Conservation (phyloP, 768 basidiomycete species). For the Kwoniella mangroviensis region DNA sequence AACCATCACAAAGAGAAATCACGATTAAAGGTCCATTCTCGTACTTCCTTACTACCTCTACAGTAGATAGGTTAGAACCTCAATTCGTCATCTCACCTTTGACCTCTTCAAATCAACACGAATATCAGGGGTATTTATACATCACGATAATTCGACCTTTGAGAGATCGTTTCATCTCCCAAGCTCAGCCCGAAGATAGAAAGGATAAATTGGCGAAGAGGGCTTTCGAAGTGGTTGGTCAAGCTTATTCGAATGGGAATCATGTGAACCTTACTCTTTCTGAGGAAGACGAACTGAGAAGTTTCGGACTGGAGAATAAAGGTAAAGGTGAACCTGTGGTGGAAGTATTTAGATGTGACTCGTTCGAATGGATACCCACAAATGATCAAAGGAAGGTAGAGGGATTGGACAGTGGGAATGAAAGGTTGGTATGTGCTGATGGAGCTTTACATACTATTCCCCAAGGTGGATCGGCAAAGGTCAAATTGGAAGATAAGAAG, state of each 20-base stretch:
- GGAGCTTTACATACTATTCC: constrained; percentile 72
- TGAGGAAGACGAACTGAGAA: constrained; percentile 57
- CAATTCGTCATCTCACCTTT: constrained; percentile 76
- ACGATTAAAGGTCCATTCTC: constrained; percentile 75
- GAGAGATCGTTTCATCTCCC: constrained; percentile 34
- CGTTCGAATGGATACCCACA: constrained; percentile 81
- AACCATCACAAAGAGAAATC: constrained; percentile 34
- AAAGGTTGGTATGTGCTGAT: constrained; percentile 71
- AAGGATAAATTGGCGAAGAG: constrained; percentile 49
- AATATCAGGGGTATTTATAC: constrained; percentile 65
- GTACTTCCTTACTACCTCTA: constrained; percentile 81
- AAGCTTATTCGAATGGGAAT: constrained; percentile 77
- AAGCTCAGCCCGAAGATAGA: constrained; percentile 45
- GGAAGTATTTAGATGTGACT: constrained; percentile 76
- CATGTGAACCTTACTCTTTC: constrained; percentile 70
- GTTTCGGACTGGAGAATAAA: constrained; percentile 59
- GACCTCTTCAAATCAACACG: constrained; percentile 67
- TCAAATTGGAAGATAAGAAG: constrained; percentile 53
- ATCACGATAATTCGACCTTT: constrained; percentile 75
- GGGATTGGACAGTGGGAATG: constrained; percentile 11
- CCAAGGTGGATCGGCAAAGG: constrained; percentile 64
- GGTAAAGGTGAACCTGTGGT: constrained; percentile 65
- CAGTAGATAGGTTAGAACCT: constrained; percentile 85
- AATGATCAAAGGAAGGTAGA: constrained; percentile 14
- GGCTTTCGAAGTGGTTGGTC: constrained; percentile 64